Percentiles rank a stretch among this genome's conserved stretches.
Evolutionary conservation across 2,329 filamentous ascomycete species (phyloP).

Genomic region (Trichoderma brevicompactum): DNA sequence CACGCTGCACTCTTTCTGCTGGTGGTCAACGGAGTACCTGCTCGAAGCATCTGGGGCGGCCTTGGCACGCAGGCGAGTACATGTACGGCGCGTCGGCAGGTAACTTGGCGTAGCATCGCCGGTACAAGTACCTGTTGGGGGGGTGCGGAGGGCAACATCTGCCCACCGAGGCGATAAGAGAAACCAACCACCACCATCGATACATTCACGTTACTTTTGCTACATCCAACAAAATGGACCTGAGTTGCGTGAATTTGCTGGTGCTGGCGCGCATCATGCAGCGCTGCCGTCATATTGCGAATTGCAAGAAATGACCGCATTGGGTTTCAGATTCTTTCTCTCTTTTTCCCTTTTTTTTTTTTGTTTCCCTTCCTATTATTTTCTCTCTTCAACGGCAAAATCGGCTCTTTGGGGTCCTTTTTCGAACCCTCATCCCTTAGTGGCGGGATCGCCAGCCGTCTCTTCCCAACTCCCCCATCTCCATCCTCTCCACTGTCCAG

Average conservation of each 20-base stretch:
- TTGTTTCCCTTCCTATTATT: not conserved
- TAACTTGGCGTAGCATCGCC: too few species aligned
- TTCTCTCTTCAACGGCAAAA: constrained; percentile 22
- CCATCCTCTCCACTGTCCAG: constrained; percentile 16
- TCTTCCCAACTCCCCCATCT: not conserved
- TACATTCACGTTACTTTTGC: too few species aligned
- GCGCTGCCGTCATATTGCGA: not conserved
- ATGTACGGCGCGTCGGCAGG: too few species aligned
- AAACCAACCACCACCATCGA: too few species aligned
- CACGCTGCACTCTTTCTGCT: not conserved
- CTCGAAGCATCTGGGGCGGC: not conserved
- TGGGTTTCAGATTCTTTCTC: not conserved
- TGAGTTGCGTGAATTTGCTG: too few species aligned
- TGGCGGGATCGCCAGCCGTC: constrained; percentile 21
- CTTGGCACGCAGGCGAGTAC: not conserved
- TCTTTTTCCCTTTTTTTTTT: not conserved
- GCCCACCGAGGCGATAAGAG: too few species aligned
- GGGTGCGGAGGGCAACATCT: not conserved
- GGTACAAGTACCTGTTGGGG: not conserved
- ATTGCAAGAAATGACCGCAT: not conserved
- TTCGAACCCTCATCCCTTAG: constrained; percentile 5
- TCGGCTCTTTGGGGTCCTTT: constrained; percentile 10
- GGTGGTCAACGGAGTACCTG: not conserved
- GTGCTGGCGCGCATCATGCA: too few species aligned
- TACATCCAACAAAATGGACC: not conserved